Percentiles rank a stretch among this genome's conserved stretches.
Conservation (phyloP, 1,284 basidiomycete genomes). For the Apiotrichum gracile region DNA sequence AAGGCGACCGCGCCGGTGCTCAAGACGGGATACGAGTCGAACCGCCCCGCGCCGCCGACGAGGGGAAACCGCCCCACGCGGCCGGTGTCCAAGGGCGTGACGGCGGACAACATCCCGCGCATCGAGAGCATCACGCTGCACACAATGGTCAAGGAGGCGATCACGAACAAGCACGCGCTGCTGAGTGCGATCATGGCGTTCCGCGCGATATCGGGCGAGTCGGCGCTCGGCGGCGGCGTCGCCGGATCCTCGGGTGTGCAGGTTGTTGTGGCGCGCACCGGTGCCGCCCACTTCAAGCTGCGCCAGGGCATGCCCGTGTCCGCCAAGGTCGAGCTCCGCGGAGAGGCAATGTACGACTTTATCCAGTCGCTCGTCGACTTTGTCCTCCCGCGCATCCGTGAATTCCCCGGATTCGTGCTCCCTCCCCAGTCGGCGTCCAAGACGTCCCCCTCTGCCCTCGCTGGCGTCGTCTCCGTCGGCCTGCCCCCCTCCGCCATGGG, state of each 20-base stretch:
- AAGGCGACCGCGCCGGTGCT: slow-evolving; percentile 25
- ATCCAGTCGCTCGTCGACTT: slow-evolving; percentile 84
- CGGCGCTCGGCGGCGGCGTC: slow-evolving; percentile 61
- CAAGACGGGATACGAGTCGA: slow-evolving; percentile 43
- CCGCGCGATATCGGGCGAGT: slow-evolving; percentile 80
- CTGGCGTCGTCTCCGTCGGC: slow-evolving; percentile 85
- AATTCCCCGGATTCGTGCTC: slow-evolving; percentile 81
- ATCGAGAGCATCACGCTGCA: slow-evolving; percentile 82
- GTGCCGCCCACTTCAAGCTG: slow-evolving; percentile 76
- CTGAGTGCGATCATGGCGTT: slow-evolving; percentile 80
- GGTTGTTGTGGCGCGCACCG: slow-evolving; percentile 70
- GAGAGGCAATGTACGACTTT: slow-evolving; percentile 90
- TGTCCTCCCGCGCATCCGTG: slow-evolving; percentile 84
- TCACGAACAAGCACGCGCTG: slow-evolving; percentile 68
- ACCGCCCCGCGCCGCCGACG: slow-evolving; percentile 40
- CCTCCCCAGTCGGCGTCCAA: slow-evolving; percentile 53
- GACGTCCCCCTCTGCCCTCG: slow-evolving; percentile 64
- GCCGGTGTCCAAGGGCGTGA: slow-evolving; percentile 50
- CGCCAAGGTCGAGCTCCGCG: slow-evolving; percentile 82
- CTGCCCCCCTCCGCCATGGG: slow-evolving; percentile 77
- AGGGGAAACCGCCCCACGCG: slow-evolving; percentile 40
- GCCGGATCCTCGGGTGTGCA: slow-evolving; percentile 69
- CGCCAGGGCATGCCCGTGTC: slow-evolving; percentile 77
- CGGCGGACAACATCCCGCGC: slow-evolving; percentile 61
- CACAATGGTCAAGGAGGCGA: slow-evolving; percentile 73